A percentile compares a stretch with the other conserved stretches of the same genome.
These are phyloP conservation scores for Acer saccharum DNA, from an alignment of 345 rosid genomes.

Conservation along the genomic window DNA sequence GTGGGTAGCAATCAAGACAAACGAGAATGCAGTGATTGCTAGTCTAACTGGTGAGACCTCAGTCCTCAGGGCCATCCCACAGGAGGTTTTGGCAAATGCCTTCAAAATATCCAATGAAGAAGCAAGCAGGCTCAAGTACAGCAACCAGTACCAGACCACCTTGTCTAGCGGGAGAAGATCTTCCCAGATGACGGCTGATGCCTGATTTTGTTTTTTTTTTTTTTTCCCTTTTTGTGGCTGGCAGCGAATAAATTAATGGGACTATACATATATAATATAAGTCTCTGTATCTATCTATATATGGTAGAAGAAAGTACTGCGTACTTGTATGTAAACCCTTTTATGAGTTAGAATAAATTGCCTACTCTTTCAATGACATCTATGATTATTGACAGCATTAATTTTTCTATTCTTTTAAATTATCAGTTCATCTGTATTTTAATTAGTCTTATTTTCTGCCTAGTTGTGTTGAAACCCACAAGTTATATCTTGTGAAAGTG, in stretches of 20 bases:
- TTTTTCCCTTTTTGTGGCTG: neutral
- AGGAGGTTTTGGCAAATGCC: constrained; percentile 52
- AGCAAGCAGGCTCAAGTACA: constrained; percentile 56
- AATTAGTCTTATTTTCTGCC: no score
- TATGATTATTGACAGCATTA: no score
- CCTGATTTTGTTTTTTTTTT: neutral
- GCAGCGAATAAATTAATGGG: neutral
- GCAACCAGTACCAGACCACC: constrained; percentile 40
- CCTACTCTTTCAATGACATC: no score
- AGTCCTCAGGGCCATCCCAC: constrained; percentile 50
- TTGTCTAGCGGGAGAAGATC: constrained; percentile 21
- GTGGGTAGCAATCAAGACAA: constrained; percentile 71
- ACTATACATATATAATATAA: no score
- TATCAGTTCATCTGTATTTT: no score
- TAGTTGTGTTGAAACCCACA: no score
- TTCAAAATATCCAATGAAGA: constrained; percentile 54
- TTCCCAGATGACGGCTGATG: constrained; percentile 43
- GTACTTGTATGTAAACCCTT: no score
- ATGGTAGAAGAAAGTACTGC: no score
- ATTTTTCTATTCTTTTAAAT: no score
- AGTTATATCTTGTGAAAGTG: no score
- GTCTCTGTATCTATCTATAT: no score
- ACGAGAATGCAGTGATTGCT: constrained; percentile 45
- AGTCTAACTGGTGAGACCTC: constrained; percentile 61
- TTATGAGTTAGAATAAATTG: no score